Conservation (phyloP, 2,329 filamentous ascomycete species). For the Akanthomyces dipterigenus region DNA sequence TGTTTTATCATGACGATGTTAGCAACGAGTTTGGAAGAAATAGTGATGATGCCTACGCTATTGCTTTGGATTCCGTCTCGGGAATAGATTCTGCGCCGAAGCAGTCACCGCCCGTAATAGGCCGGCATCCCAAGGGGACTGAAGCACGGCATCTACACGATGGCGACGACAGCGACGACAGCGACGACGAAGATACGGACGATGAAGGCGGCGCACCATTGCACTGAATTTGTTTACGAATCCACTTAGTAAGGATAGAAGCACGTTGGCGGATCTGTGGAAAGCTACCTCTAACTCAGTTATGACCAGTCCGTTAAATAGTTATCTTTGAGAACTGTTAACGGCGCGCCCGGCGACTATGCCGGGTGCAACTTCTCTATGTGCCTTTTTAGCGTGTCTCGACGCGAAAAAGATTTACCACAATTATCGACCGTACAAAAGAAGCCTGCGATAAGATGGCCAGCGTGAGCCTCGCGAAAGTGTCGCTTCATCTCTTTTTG, state of each 20-base stretch:
- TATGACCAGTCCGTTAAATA: background rate
- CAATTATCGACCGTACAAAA: background rate
- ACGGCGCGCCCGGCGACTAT: background rate
- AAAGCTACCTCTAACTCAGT: background rate
- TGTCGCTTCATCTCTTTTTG: conserved; percentile 9
- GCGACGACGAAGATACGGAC: background rate
- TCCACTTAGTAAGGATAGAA: background rate
- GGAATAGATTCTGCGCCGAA: background rate
- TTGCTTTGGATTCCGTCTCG: background rate
- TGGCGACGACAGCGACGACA: too few relatives aligned
- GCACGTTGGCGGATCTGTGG: background rate
- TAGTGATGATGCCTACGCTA: background rate
- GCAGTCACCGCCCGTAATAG: background rate
- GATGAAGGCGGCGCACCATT: background rate
- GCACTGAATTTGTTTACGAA: background rate
- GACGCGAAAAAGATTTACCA: background rate
- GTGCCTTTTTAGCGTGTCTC: background rate
- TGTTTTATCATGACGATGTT: background rate
- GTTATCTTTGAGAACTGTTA: too few relatives aligned
- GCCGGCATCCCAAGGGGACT: background rate
- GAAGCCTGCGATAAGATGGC: background rate
- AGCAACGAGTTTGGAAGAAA: background rate
- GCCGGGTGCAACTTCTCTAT: background rate
- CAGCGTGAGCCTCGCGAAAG: background rate
- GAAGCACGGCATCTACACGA: background rate